Conservation (phyloP, 129 eudicot species). For the Tagetes patula region DNA sequence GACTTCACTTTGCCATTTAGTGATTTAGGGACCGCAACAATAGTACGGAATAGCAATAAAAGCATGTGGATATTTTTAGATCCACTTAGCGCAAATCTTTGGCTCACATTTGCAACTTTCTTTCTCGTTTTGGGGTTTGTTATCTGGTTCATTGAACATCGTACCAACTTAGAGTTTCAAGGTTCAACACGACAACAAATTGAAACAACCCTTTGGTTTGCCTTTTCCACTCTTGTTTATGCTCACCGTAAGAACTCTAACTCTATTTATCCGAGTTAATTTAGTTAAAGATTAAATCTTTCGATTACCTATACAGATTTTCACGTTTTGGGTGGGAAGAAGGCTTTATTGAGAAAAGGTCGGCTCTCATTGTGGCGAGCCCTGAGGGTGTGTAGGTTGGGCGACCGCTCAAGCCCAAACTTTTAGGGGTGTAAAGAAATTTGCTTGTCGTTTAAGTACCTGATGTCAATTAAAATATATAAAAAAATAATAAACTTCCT, state of each 20-base stretch:
- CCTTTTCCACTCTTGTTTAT: conserved; percentile 40
- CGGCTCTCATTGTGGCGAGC: too few species aligned
- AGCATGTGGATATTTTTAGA: conserved; percentile 43
- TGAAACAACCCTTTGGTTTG: conserved; percentile 41
- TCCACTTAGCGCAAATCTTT: conserved; percentile 40
- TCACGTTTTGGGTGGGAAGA: too few species aligned
- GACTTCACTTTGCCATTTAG: conserved; percentile 52
- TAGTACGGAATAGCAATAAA: conserved; percentile 21
- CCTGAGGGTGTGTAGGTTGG: too few species aligned
- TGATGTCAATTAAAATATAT: too few species aligned
- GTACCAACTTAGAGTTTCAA: conserved; percentile 27
- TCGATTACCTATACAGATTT: too few species aligned
- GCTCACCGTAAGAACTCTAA: conserved; percentile 37
- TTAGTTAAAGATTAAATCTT: background rate
- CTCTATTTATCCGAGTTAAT: background rate
- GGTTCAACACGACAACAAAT: conserved; percentile 34
- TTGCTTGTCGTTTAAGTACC: too few species aligned
- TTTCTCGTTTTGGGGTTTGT: conserved; percentile 31
- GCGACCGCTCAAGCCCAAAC: too few species aligned
- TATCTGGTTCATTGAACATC: conserved; percentile 46
- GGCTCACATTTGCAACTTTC: conserved; percentile 36
- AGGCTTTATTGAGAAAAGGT: too few species aligned
- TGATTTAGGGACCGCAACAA: conserved; percentile 35
- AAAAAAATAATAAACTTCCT: too few species aligned
- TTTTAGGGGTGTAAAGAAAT: too few species aligned